Evolutionary conservation across 192 early-diverging fungal genomes (phyloP).

Genomic region (Backusella psychrophila): DNA sequence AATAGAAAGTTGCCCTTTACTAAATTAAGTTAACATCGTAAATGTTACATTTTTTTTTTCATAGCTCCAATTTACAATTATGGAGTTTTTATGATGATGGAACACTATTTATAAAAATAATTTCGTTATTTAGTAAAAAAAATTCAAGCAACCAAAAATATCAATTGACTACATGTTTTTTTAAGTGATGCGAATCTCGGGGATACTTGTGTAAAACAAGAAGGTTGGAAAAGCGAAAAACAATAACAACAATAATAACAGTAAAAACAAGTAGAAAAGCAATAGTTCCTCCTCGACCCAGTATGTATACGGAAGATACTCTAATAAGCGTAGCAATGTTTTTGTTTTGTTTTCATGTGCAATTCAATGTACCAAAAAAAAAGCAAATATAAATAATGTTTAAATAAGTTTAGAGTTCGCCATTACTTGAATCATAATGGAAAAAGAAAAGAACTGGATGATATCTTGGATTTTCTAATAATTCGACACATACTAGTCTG

Average conservation of each 20-base stretch:
- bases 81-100: background rate
- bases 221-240: background rate
- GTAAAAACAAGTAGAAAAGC: no score
- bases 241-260: background rate
- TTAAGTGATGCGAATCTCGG: background rate
- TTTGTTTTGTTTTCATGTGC: background rate
- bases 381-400: no score
- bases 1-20: background rate
- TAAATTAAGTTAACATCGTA: background rate
- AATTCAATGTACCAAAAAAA: background rate
- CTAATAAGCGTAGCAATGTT: background rate
- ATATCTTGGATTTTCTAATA: no score
- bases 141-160: no score
- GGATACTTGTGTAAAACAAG: background rate
- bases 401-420: no score
- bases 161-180: no score
- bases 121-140: background rate
- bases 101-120: background rate
- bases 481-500: no score
- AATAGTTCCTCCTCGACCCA: background rate
- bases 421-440: no score
- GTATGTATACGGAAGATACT: background rate
- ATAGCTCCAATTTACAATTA: background rate
- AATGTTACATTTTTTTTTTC: background rate
- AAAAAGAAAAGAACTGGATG: no score